Evolutionary conservation across 2,329 filamentous ascomycete genomes (phyloP), one percentile per base, ranked within the genome.

Genomic region (Colletotrichum lini): DNA sequence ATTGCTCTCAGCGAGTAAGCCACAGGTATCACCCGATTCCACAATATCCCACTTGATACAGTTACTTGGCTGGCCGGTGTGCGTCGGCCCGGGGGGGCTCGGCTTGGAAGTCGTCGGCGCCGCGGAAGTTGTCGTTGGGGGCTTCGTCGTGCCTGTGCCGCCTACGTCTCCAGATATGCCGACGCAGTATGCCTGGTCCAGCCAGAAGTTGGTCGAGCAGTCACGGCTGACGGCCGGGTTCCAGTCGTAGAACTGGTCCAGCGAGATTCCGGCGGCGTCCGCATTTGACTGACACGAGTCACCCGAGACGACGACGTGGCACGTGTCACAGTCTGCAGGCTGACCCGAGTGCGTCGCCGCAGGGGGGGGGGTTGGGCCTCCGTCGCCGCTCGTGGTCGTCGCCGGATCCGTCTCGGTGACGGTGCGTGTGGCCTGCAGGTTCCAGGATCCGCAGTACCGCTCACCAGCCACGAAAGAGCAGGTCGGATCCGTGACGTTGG

Each of bases 131-230:
- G 23, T 26, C 23, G 23, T 26, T 26, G 23, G 23, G 23, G 23
- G 23, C 23, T 26, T 26, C 23, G 23, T 26, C 23, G 23, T 26
- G 23, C 23, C 23, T 26, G 23, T 26, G 23, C 23, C 23, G 23
- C 23, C 23, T 26, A 26, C 23, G 23, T 26, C 23, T 26, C 23
- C 23, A 26, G 23, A 26, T 26, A 26, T 26, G 23, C 23, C 23
- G 23, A 26, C 23, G 54, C 78, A 79, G 70, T 80, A 80, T 3
- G 75, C 67, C 10, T 79, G 57, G 3, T 52, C 65, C 8, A 68
- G 21, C 74, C 74, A 76, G 65, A 79, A 78, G 72, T 78, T 78
- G 16, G 49, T 68, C 12, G 35, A 26, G 30, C 75, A 76, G 69
- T 76, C 73, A 8, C 40, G 52, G 18, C 67, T 72, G 64, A 76